Conservation (phyloP, 2,329 filamentous ascomycete genomes). For the Ophiostoma australiae region DNA sequence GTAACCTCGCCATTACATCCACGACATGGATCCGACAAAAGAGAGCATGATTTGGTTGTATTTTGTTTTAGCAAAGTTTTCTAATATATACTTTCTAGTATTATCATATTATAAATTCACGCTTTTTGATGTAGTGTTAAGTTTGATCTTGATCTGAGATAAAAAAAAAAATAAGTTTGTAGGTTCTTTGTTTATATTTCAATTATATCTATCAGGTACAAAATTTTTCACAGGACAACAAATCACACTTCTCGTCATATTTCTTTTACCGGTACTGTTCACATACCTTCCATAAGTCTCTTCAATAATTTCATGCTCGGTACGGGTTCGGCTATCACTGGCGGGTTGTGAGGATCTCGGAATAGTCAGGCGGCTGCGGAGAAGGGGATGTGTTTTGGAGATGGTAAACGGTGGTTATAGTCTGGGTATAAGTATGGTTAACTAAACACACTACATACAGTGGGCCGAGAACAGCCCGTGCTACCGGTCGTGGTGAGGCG, state of each 20-base stretch:
- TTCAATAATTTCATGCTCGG: background rate
- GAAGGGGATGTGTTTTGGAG: background rate
- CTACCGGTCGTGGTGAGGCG: background rate
- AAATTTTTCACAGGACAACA: too few species aligned
- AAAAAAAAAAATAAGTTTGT: too few species aligned
- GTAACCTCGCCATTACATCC: background rate
- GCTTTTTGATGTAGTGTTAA: too few species aligned
- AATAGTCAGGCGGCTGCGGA: background rate
- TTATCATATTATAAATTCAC: too few species aligned
- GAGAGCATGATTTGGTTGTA: background rate
- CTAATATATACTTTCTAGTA: too few species aligned
- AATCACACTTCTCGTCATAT: too few species aligned
- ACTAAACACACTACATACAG: background rate
- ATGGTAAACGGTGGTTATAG: background rate
- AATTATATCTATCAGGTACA: too few species aligned
- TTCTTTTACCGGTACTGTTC: background rate
- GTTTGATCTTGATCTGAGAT: too few species aligned
- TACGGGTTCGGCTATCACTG: constrained; percentile 4
- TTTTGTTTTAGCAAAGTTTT: too few species aligned
- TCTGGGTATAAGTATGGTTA: background rate
- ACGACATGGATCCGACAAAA: background rate
- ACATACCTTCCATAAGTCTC: background rate
- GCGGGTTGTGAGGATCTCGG: constrained; percentile 5
- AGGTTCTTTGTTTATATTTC: too few species aligned
- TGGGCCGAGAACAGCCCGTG: background rate